Base-by-base conservation (phyloP, 2,329 filamentous ascomycete genomes). In the Botrytis galanthina region DNA sequence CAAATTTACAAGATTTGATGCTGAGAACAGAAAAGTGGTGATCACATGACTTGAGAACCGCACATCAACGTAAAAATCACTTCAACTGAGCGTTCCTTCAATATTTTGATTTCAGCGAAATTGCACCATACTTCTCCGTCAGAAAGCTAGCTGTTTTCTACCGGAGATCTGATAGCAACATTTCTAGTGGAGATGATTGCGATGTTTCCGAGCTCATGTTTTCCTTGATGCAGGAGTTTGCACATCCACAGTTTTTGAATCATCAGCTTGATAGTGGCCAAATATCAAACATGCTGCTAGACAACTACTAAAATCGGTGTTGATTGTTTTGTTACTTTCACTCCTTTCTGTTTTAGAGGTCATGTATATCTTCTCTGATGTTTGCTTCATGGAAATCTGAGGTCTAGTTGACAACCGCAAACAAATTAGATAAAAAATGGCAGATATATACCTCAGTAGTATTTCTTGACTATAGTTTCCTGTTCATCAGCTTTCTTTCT, bases 61-160 rank as follows among this genome's bases (percentile, higher is more conserved):
- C 7, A 29, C 14, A 8, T 62, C 10, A 62, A 16, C 7, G 26
- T 8, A 0, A 29, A 42, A 37, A 3, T 62, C 37, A 62, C 60
- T 29, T 42, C 26, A 29, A 39, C 14, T 39, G 26, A 29, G 29
- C 26, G 18, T 18, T 18, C 6, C 14, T 7, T 62, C 8, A 3
- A 29, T 0, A 42, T 4, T 5, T 26, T 14, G 10, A n/a, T 20
- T 29, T 42, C 3, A 42, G 16, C 22, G 8, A n/a, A 42, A 42
- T 7, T 16, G 29, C 0, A 29, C 1, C 7, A 29, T 26, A 62
- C 20, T 42, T 4, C 1, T n/a, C 7, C 9, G 20, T 10, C 16
- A 29, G 1, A 18, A 1, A 61, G 2, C 6, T 26, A 2, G 35
- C 3, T 60, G 2, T 35, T 0, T 14, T 26, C 12, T 7, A 20